Conservation (phyloP, 768 basidiomycete genomes). For the Lentinula detonsa region DNA sequence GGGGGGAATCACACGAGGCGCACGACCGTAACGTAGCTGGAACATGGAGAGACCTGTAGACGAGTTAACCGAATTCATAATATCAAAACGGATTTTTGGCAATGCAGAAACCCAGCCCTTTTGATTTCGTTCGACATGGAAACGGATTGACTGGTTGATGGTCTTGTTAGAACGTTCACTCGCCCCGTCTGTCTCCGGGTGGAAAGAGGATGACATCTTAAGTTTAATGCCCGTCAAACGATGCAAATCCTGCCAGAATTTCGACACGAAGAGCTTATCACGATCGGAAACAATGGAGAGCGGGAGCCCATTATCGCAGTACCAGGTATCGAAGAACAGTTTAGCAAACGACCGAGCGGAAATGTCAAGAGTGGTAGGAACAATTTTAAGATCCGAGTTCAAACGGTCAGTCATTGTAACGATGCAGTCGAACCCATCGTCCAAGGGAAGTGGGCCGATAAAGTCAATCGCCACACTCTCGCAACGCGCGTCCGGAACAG, state of each 20-base stretch:
- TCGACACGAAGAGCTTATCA: no score
- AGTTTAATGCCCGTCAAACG: neutral
- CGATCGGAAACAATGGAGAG: no score
- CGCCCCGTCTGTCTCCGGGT: conserved; percentile 26
- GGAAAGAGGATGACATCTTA: conserved; percentile 24
- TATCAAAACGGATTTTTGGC: conserved; percentile 9
- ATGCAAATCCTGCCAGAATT: no score
- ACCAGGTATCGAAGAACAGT: no score
- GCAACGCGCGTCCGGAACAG: conserved; percentile 10
- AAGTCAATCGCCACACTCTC: conserved; percentile 17
- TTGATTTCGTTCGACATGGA: conserved; percentile 17
- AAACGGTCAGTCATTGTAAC: conserved; percentile 14
- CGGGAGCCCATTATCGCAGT: no score
- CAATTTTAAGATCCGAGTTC: conserved; percentile 12
- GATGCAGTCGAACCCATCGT: conserved; percentile 15
- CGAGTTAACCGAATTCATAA: no score
- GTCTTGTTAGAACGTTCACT: conserved; percentile 17
- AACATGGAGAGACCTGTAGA: no score
- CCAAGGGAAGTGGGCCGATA: conserved; percentile 16
- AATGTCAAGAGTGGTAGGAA: conserved; percentile 3
- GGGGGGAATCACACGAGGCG: no score
- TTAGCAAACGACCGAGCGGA: no score
- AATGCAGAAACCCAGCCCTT: conserved; percentile 15
- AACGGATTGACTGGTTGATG: conserved; percentile 7
- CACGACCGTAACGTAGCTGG: no score